Percentiles rank a stretch among this genome's conserved stretches.
phyloP scores from a whole-genome alignment of 2,329 filamentous ascomycete species.

The Paramyrothecium sp. region DNA sequence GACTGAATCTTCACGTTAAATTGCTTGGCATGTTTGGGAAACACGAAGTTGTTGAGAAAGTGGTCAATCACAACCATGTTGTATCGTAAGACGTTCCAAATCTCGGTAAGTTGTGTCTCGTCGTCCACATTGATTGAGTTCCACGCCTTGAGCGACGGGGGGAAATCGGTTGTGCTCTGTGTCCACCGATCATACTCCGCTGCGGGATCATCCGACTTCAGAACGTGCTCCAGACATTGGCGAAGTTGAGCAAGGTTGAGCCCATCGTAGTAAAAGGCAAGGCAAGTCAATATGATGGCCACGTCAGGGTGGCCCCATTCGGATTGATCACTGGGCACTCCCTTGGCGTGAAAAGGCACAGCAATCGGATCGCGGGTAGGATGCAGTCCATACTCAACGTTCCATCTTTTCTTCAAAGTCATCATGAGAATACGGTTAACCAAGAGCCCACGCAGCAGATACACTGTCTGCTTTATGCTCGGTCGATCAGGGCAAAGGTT shows the following conservation, averaged over 20 bases:
- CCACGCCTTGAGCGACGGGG: constrained; percentile 50
- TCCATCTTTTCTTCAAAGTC: constrained; percentile 62
- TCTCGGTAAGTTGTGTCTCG: constrained; percentile 44
- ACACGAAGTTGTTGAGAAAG: constrained; percentile 64
- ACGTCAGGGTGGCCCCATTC: constrained; percentile 72
- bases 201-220: constrained; percentile 54
- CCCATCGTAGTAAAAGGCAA: constrained; percentile 67
- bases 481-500: constrained; percentile 17
- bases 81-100: constrained; percentile 52
- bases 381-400: constrained; percentile 64
- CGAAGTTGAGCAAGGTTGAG: constrained; percentile 48
- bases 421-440: constrained; percentile 58
- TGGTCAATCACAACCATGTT: constrained; percentile 55
- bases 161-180: constrained; percentile 39
- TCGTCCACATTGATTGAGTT: constrained; percentile 63
- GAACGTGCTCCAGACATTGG: constrained; percentile 48
- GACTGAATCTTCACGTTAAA: constrained; percentile 64
- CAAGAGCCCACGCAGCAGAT: constrained; percentile 63
- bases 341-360: constrained; percentile 43
- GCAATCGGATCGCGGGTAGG: constrained; percentile 57
- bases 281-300: constrained; percentile 62
- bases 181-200: constrained; percentile 55
- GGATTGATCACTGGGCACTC: constrained; percentile 58
- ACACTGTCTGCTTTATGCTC: constrained; percentile 29
- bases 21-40: constrained; percentile 63